phyloP scores from a whole-genome alignment of 1,284 basidiomycete species.

The Apiotrichum gracile region DNA sequence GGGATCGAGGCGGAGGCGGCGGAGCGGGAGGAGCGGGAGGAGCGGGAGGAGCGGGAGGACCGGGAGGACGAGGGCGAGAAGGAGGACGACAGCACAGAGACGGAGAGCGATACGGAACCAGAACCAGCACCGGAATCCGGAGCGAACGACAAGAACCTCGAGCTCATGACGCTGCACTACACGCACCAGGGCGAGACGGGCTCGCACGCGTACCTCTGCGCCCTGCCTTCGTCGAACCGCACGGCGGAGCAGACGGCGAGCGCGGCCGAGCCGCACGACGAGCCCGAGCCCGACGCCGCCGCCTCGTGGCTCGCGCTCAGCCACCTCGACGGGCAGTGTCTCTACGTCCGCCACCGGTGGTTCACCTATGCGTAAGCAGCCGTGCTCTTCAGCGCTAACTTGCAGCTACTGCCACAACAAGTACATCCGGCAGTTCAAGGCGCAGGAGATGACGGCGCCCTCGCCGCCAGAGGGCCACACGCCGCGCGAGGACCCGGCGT shows the following conservation, averaged over 20 bases:
- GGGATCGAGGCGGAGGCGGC: slow-evolving; percentile 49
- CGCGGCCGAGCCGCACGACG: slow-evolving; percentile 22
- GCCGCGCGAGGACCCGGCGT: slow-evolving; percentile 68
- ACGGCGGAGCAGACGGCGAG: slow-evolving; percentile 23
- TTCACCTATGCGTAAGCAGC: slow-evolving; percentile 71
- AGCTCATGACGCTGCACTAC: slow-evolving; percentile 32
- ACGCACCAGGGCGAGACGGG: slow-evolving; percentile 10
- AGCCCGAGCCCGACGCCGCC: slow-evolving; percentile 38
- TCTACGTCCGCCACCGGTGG: slow-evolving; percentile 58
- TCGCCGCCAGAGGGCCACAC: slow-evolving; percentile 33
- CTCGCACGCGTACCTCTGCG: slow-evolving; percentile 37
- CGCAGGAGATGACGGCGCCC: slow-evolving; percentile 35
- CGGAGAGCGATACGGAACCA: neutral
- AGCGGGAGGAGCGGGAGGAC: neutral
- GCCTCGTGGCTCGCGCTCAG: slow-evolving; percentile 43
- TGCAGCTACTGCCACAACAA: slow-evolving; percentile 75
- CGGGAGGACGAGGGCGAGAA: neutral
- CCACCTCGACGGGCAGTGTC: slow-evolving; percentile 48
- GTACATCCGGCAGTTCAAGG: slow-evolving; percentile 83
- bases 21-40: slow-evolving; percentile 15
- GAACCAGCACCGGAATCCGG: too few relatives aligned
- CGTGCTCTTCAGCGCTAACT: neutral
- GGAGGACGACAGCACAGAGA: neutral
- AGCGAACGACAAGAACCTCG: too few relatives aligned
- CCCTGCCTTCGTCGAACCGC: slow-evolving; percentile 32